phyloP scores from a whole-genome alignment of 2,329 filamentous ascomycete species.

The Diaporthe citrichinensis region DNA sequence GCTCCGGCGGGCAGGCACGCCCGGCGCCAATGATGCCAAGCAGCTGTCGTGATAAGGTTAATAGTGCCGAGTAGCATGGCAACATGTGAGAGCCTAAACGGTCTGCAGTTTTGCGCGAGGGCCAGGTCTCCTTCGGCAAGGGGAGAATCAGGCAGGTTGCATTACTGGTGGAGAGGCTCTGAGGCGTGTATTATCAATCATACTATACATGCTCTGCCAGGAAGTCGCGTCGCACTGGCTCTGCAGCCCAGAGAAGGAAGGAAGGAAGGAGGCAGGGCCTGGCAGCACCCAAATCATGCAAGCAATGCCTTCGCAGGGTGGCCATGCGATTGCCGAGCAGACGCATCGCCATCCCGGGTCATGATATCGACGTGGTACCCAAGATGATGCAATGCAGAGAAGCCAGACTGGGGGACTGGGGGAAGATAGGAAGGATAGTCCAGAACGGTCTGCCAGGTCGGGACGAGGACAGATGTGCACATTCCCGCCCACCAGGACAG shows the following conservation, averaged over 20 bases:
- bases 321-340: neutral
- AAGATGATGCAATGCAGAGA: neutral
- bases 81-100: slow-evolving; percentile 3
- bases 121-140: neutral
- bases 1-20: neutral
- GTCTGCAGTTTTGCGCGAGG: neutral
- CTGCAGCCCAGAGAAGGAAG: slow-evolving; percentile 1
- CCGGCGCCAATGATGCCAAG: slow-evolving; percentile 5
- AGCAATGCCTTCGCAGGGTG: neutral
- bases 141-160: slow-evolving; percentile 10
- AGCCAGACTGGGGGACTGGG: neutral
- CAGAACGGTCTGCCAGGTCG: neutral
- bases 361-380: neutral
- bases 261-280: neutral
- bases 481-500: neutral
- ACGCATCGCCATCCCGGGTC: neutral
- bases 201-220: neutral
- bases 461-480: neutral
- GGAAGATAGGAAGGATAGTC: neutral
- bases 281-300: neutral
- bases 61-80: neutral
- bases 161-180: slow-evolving; percentile 22
- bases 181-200: neutral
- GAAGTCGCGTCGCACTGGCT: neutral
- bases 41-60: slow-evolving; percentile 5